phyloP scores from a whole-genome alignment of 768 basidiomycete genomes.

The Xerocomellus amylosporus region DNA sequence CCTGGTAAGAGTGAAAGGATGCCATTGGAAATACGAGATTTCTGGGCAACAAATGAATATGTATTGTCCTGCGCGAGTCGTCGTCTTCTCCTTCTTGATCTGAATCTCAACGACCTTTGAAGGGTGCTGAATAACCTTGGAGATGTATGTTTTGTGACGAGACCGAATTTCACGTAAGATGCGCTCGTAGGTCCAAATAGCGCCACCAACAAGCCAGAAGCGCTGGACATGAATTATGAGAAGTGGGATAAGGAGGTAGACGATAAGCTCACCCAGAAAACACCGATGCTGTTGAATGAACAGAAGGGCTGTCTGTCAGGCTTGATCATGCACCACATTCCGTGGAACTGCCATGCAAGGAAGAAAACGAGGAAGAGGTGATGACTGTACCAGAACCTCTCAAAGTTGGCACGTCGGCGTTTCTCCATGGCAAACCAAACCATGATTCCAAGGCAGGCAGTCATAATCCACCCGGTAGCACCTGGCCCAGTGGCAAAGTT shows the following conservation, averaged over 20 bases:
- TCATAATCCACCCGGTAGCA: constrained; percentile 89
- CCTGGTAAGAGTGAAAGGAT: constrained; percentile 94
- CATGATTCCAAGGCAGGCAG: constrained; percentile 66
- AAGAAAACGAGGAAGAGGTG: constrained; percentile 93
- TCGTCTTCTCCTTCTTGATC: constrained; percentile 94
- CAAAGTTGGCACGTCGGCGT: constrained; percentile 71
- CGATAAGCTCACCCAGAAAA: constrained; percentile 79
- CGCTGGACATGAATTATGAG: constrained; percentile 44
- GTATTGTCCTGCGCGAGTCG: constrained; percentile 83
- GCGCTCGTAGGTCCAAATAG: constrained; percentile 85
- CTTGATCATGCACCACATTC: constrained; percentile 96
- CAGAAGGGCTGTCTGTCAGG: constrained; percentile 89
- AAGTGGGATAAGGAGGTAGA: not conserved
- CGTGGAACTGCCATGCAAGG: constrained; percentile 91
- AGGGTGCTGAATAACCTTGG: constrained; percentile 94
- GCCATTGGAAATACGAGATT: constrained; percentile 95
- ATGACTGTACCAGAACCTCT: constrained; percentile 86
- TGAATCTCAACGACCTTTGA: constrained; percentile 93
- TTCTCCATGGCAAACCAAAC: constrained; percentile 86
- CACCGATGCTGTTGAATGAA: constrained; percentile 79
- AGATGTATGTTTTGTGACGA: constrained; percentile 87
- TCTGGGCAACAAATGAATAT: constrained; percentile 91
- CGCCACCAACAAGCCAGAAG: constrained; percentile 86
- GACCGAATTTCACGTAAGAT: constrained; percentile 90
- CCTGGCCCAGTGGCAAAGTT: constrained; percentile 86